These are phyloP conservation scores for Talaromyces sp. DNA, from an alignment of 2,329 filamentous ascomycete genomes.

Conservation along the genomic window DNA sequence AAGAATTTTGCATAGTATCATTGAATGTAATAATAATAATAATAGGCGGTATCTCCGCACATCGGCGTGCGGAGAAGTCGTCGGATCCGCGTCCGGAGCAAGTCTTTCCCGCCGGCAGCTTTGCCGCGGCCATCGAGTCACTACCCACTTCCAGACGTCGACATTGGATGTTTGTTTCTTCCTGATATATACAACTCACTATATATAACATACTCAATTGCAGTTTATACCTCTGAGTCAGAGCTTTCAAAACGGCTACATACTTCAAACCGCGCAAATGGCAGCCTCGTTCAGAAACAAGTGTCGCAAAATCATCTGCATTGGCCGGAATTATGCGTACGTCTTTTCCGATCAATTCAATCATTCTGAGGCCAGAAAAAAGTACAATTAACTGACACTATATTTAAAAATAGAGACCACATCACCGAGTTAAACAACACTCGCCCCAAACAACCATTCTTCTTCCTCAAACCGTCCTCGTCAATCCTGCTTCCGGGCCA, in stretches of 20 bases:
- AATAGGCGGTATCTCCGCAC: slow-evolving; percentile 3
- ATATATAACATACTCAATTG: background rate
- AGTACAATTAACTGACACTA: background rate
- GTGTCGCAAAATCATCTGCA: slow-evolving; percentile 77
- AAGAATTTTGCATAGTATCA: background rate
- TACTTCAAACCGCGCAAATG: slow-evolving; percentile 14
- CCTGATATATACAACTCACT: background rate
- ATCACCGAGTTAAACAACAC: slow-evolving; percentile 85
- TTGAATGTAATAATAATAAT: background rate
- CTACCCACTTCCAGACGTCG: background rate
- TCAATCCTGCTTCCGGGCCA: slow-evolving; percentile 75
- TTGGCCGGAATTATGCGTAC: slow-evolving; percentile 93
- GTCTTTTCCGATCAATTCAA: slow-evolving; percentile 27
- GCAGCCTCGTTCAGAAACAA: slow-evolving; percentile 47
- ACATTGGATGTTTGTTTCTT: background rate
- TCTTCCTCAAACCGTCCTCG: slow-evolving; percentile 93
- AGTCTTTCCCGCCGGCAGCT: background rate
- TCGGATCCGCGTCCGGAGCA: background rate
- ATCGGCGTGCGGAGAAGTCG: slow-evolving; percentile 3
- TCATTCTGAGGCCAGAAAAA: background rate
- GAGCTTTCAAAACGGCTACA: background rate
- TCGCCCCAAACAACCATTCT: slow-evolving; percentile 92
- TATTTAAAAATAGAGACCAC: slow-evolving; percentile 63
- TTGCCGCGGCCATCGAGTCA: background rate
- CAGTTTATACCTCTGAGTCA: background rate